Evolutionary conservation across 2,329 filamentous ascomycete genomes (phyloP).

Genomic region (Verticillium isaacii): DNA sequence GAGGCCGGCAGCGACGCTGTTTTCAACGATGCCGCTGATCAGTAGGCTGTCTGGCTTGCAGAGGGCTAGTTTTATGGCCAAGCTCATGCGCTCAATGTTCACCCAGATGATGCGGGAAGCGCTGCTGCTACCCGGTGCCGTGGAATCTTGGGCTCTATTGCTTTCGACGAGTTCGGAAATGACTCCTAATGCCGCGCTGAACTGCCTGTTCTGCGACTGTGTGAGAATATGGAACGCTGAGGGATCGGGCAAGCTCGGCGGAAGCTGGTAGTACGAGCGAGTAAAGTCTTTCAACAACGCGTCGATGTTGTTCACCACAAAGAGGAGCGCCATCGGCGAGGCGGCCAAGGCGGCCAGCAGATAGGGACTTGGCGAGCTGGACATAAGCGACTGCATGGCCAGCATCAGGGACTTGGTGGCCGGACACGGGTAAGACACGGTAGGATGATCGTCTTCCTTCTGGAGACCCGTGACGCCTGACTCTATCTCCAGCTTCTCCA

Average conservation of each 20-base stretch:
- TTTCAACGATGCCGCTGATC: slow-evolving; percentile 28
- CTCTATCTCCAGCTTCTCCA: slow-evolving; percentile 15
- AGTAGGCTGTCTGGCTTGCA: slow-evolving; percentile 26
- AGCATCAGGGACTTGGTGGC: slow-evolving; percentile 20
- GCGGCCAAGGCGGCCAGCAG: slow-evolving; percentile 17
- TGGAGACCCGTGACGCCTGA: slow-evolving; percentile 8
- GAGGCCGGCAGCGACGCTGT: slow-evolving; percentile 22
- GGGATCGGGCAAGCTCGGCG: slow-evolving; percentile 22
- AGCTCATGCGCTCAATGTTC: slow-evolving; percentile 18
- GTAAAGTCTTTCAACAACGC: slow-evolving; percentile 25
- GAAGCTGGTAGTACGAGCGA: slow-evolving; percentile 26
- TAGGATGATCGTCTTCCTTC: slow-evolving; percentile 7
- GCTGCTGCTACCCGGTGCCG: background rate
- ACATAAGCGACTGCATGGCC: slow-evolving; percentile 26
- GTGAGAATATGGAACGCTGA: slow-evolving; percentile 26
- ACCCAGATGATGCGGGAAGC: slow-evolving; percentile 19
- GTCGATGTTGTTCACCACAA: slow-evolving; percentile 21
- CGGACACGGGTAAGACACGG: slow-evolving; percentile 13
- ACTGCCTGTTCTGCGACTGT: slow-evolving; percentile 22
- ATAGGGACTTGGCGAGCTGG: slow-evolving; percentile 17
- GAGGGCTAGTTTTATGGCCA: slow-evolving; percentile 21
- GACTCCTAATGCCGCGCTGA: slow-evolving; percentile 18
- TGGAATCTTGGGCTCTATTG: slow-evolving; percentile 2
- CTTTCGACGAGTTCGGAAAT: slow-evolving; percentile 14
- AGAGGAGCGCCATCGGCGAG: slow-evolving; percentile 21